A percentile compares a stretch with the other conserved stretches of the same genome.
phyloP scores from a whole-genome alignment of 1,284 basidiomycete species.

The Ganoderma boninense region DNA sequence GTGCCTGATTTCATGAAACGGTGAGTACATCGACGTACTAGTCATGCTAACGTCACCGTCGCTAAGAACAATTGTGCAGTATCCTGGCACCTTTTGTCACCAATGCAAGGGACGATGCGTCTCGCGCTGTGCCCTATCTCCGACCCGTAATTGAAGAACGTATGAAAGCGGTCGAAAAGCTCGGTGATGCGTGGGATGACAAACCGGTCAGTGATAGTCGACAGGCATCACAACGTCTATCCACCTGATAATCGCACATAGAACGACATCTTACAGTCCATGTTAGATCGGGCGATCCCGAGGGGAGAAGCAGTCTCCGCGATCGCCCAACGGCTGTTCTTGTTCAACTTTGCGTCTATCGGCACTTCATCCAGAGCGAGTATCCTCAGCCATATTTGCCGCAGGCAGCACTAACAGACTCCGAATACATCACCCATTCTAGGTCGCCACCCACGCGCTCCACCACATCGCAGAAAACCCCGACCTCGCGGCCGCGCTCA shows the following conservation, averaged over 20 bases:
- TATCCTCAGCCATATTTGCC: not conserved
- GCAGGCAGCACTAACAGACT: too few species aligned
- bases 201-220: not conserved
- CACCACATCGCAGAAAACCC: constrained; percentile 52
- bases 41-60: too few species aligned
- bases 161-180: not conserved
- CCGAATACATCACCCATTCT: too few species aligned
- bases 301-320: constrained; percentile 41
- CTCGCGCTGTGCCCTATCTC: not conserved
- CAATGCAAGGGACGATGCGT: not conserved
- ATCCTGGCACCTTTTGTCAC: not conserved
- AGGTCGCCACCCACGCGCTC: constrained; percentile 49
- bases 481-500: constrained; percentile 49
- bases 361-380: constrained; percentile 49
- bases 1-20: constrained; percentile 16
- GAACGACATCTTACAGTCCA: constrained; percentile 54
- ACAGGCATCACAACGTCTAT: too few species aligned
- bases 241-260: too few species aligned
- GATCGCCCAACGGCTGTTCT: constrained; percentile 48
- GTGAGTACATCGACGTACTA: not conserved
- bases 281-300: constrained; percentile 47
- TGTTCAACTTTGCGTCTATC: constrained; percentile 53
- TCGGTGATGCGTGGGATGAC: not conserved
- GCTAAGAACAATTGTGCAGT: not conserved
- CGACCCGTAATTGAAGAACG: not conserved